A percentile compares a stretch with the other conserved stretches of the same genome.
Evolutionary conservation across 805 yeast species (phyloP).

Genomic region (Huiozyma sinensis): DNA sequence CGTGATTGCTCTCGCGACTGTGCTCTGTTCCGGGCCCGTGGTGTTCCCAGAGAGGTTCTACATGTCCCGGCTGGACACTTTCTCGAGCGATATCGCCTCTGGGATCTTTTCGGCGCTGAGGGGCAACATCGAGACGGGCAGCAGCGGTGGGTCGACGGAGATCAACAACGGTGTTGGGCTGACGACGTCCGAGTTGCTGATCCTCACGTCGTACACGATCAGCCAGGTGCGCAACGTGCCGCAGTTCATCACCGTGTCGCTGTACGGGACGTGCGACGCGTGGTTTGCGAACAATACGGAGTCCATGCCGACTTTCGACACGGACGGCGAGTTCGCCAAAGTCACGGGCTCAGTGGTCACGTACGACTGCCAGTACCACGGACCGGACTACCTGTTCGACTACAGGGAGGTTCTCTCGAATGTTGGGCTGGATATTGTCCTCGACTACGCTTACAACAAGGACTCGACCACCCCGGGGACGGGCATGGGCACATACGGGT

Average conservation of each 20-base stretch:
- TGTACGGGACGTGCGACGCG: constrained; percentile 20
- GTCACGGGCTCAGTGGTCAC: constrained; percentile 8
- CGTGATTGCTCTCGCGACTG: constrained; percentile 13
- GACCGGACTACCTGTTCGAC: constrained; percentile 18
- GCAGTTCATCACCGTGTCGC: constrained; percentile 15
- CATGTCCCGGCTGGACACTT: constrained; percentile 18
- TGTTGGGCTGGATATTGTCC: constrained; percentile 20
- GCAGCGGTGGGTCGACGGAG: constrained; percentile 11
- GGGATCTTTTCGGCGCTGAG: constrained; percentile 20
- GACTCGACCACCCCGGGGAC: background rate
- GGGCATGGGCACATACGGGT: no score
- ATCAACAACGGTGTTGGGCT: constrained; percentile 23
- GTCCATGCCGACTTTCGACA: background rate
- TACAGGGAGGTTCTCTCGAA: constrained; percentile 18
- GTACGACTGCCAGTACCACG: constrained; percentile 9
- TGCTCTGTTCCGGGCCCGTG: constrained; percentile 15
- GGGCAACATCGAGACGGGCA: constrained; percentile 13
- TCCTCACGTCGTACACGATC: constrained; percentile 20
- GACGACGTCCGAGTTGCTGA: constrained; percentile 23
- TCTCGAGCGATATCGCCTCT: constrained; percentile 14
- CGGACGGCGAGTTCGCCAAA: background rate
- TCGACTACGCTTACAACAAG: constrained; percentile 22
- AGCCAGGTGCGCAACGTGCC: constrained; percentile 19
- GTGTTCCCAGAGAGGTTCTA: constrained; percentile 12
- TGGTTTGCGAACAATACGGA: constrained; percentile 5